Percentiles rank a stretch among this genome's conserved stretches.
phyloP scores from a whole-genome alignment of 2,329 filamentous ascomycete species.

The Epichloe aotearoae region DNA sequence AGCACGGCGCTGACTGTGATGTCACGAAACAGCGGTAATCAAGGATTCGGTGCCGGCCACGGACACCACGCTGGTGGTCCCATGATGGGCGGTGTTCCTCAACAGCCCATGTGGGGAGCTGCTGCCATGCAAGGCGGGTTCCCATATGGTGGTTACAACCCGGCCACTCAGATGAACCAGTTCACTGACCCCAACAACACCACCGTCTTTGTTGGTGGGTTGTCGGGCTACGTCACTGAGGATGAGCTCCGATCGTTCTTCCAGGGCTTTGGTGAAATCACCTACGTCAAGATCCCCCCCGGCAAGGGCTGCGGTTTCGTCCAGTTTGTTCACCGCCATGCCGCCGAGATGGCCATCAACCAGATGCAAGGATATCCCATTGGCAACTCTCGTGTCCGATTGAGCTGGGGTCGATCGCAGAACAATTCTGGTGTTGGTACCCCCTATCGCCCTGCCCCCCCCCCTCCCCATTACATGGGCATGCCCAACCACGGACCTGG shows the following conservation, averaged over 20 bases:
- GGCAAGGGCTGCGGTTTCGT: conserved; percentile 99
- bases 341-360: conserved; percentile 99
- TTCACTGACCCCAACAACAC: conserved; percentile 99
- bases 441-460: conserved; percentile 90
- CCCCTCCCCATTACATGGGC: conserved; percentile 44
- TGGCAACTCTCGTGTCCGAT: conserved; percentile 91
- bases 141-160: conserved; percentile 33
- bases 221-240: conserved; percentile 96
- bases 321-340: conserved; percentile 96
- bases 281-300: conserved; percentile 99
- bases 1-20: conserved; percentile 1
- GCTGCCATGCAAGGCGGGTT: conserved; percentile 20
- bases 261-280: conserved; percentile 98
- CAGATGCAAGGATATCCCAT: conserved; percentile 99
- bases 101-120: conserved; percentile 31
- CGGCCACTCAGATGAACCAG: conserved; percentile 71
- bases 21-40: conserved; percentile 18
- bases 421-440: conserved; percentile 99
- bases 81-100: conserved; percentile 31
- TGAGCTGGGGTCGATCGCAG: conserved; percentile 95
- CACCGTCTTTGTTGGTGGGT: conserved; percentile 92
- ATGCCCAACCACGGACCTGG: conserved; percentile 31
- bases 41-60: conserved; percentile 24
- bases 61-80: conserved; percentile 29
- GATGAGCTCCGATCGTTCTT: conserved; percentile 99